Evolutionary conservation across 306 rosid species (phyloP), one percentile per base, ranked within the genome.

Genomic region (Senna tora): DNA sequence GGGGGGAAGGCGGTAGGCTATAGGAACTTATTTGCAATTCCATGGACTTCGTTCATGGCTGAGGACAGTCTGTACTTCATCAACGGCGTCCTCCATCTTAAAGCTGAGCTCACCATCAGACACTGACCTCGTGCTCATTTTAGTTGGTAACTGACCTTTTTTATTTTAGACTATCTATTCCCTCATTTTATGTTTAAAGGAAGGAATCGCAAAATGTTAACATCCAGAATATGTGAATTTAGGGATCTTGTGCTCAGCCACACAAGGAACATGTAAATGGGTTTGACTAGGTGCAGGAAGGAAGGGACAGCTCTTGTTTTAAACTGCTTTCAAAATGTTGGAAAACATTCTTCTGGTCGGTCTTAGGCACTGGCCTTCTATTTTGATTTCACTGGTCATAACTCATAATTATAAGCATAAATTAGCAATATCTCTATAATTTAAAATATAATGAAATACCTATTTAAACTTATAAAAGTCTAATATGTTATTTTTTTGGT

Each of bases 1-100:
- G 99, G 99, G 43, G 97, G 99, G 11, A 95, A 95, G 88, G 99
- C 99, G 0, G 99, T 95, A 8, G 99, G 99, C 6, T 95, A 95
- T 67, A 74, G 99, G 71, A 95, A 95, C 84, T 79, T 95, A 56
- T 95, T 95, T 69, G 89, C 88, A 5, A 84, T 89, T 73, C 96
- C 88, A 14, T 95, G 99, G 99, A 79, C 85, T 10, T 84, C 88
- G 5, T 95, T 95, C 84, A 85, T 81, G 79, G 92, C 96, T 0
- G 99, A 95, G 3, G 99, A 95, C 33, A 82, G 99, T 75, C 90
- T 15, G 32, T 89, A 82, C 88, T 95, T 95, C 73, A 85, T 95
- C 46, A 91, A 95, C 12, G 97, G 96, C 2, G 96, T 95, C 45
- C 97, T 95, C 28, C 96, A 95, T 77, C 97, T 95, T 14, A 84